Evolutionary conservation across 192 early-diverging fungal species (phyloP), one percentile per base, ranked within the genome.

Genomic region (Phycomyces blakesleeanus): DNA sequence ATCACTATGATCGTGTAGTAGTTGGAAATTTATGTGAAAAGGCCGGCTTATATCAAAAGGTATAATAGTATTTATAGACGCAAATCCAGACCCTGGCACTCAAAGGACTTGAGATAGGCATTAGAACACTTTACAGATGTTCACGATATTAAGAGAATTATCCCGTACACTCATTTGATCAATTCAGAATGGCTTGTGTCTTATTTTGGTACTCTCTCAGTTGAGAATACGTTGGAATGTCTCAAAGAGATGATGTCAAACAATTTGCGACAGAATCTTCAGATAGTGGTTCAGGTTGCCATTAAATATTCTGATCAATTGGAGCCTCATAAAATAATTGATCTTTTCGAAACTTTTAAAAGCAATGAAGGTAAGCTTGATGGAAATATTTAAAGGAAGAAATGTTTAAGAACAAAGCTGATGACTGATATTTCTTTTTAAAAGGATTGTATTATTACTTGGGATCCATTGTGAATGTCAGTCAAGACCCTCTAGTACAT

Each of bases 221-320:
- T 98, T n/a, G 94, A 96, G 55, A 91, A 99, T 71, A 91, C 94
- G 14, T 66, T 99, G 53, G 95, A 93, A 5, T 95, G 93, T 57
- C 63, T 97, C 73, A 92, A 87, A 55, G 96, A 96, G 75, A 97
- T 99, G 91, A 77, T 99, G 22, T 83, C 81, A 51, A 84, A 85
- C 72, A 98, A 97, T 73, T 81, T 93, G 26, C 86, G 94, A 29
- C 96, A 99, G 78, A 98, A 97, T 76, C 63, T 99, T 57, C 97
- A 97, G 74, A 82, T 97, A 29, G 93, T 92, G 11, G 93, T 96
- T 15, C 94, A 99, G 78, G 80, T 94, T 27, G 93, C 95, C 50
- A 98, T 90, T 51, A 98, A 98, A 80, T 99, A 97, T 79, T 93
- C 93, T 42, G 96, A 98, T 47, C 93, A 96, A 72, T 78, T 99